These are phyloP conservation scores for Hyaloscypha variabilis DNA, from an alignment of 495 filamentous ascomycete species.

Conservation along the genomic window DNA sequence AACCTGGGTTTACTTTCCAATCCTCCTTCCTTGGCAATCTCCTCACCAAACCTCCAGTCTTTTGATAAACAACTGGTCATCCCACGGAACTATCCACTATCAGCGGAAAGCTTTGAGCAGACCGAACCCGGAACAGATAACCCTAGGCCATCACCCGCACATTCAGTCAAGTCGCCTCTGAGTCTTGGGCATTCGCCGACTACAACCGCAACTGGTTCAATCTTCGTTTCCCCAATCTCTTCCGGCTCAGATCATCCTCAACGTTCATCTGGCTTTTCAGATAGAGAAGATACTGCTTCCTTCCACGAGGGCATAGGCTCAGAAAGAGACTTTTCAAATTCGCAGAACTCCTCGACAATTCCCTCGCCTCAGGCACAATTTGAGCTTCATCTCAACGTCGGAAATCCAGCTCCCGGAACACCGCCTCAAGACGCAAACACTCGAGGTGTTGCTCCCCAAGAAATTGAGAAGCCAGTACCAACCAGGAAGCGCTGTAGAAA, in stretches of 20 bases:
- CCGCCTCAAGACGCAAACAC: neutral
- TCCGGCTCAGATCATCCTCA: neutral
- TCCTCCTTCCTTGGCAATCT: slow-evolving; percentile 5
- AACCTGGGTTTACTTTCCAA: slow-evolving; percentile 14
- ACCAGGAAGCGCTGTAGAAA: neutral
- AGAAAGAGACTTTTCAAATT: neutral
- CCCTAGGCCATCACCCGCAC: no score
- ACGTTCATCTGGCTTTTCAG: neutral
- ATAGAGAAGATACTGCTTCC: neutral
- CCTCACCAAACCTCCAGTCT: neutral
- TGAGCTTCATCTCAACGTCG: neutral
- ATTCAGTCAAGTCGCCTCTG: no score
- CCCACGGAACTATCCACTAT: neutral
- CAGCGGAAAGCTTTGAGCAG: neutral
- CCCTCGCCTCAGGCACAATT: neutral
- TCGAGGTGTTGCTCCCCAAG: neutral
- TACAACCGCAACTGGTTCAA: no score
- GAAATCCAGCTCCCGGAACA: neutral
- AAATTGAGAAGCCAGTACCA: neutral
- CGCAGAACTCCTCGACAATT: neutral
- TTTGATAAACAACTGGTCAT: neutral
- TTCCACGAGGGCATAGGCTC: neutral
- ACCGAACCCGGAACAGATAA: neutral
- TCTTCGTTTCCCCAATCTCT: no score
- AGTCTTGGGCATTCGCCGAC: no score